Conservation (phyloP, 306 rosid genomes). For the Sesbania bispinosa region DNA sequence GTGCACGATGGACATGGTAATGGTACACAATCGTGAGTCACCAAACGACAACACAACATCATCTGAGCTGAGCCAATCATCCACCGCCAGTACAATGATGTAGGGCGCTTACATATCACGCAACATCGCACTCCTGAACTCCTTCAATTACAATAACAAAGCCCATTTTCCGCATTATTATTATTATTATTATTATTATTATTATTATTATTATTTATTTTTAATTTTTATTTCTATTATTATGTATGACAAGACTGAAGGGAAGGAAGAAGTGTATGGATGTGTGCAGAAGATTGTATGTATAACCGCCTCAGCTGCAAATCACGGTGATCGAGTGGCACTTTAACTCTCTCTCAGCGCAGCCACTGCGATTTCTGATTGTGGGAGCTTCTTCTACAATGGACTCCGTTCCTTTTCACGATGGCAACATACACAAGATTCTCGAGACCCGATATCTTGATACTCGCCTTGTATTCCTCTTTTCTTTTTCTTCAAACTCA, state of each 20-base stretch:
- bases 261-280: neutral
- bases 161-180: neutral
- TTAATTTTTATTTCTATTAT: too few relatives aligned
- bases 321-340: slow-evolving; percentile 16
- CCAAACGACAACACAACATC: too few relatives aligned
- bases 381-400: slow-evolving; percentile 36
- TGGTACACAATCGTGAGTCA: too few relatives aligned
- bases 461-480: slow-evolving; percentile 48
- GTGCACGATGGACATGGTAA: too few relatives aligned
- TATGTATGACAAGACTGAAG: neutral
- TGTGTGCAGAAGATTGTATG: slow-evolving; percentile 15
- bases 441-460: slow-evolving; percentile 49
- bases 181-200: too few relatives aligned
- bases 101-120: slow-evolving; percentile 26
- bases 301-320: slow-evolving; percentile 29
- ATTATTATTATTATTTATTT: too few relatives aligned
- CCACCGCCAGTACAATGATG: neutral
- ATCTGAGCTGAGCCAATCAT: slow-evolving; percentile 8
- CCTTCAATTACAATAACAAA: neutral
- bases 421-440: slow-evolving; percentile 61
- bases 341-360: slow-evolving; percentile 14
- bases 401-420: slow-evolving; percentile 70
- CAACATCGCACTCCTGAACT: neutral
- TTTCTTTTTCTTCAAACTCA: neutral
- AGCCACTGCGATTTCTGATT: neutral